These are phyloP conservation scores for Ganoderma lingzhi DNA, from an alignment of 1,284 basidiomycete species.

Conservation along the genomic window DNA sequence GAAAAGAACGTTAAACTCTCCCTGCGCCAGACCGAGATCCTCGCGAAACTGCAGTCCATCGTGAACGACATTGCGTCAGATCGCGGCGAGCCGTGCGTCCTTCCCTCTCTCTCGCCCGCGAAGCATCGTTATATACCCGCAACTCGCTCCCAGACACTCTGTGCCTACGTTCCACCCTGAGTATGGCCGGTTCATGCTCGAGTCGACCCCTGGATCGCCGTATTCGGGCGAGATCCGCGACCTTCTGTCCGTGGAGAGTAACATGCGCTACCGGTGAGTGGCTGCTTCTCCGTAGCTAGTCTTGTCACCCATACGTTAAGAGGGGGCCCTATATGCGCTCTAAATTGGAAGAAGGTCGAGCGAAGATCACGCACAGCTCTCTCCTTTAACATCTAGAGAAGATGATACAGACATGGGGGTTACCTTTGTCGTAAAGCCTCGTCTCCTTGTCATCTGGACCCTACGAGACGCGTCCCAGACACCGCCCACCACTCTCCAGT, in stretches of 20 bases:
- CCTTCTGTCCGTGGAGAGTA: slow-evolving; percentile 88
- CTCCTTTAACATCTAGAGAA: background rate
- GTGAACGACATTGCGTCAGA: slow-evolving; percentile 74
- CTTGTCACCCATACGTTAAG: background rate
- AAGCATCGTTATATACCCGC: slow-evolving; percentile 19
- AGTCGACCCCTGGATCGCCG: slow-evolving; percentile 95
- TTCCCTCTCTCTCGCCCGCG: slow-evolving; percentile 2
- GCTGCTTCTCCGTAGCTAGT: slow-evolving; percentile 10
- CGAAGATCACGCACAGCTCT: background rate
- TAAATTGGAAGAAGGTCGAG: background rate
- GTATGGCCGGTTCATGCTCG: slow-evolving; percentile 98
- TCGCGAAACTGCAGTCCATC: slow-evolving; percentile 80
- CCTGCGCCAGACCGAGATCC: slow-evolving; percentile 93
- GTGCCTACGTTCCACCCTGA: slow-evolving; percentile 98
- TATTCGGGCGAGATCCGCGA: slow-evolving; percentile 90
- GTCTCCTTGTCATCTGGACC: background rate
- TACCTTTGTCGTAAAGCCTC: background rate
- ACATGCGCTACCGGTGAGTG: slow-evolving; percentile 71
- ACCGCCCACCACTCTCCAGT: background rate
- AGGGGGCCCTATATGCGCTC: slow-evolving; percentile 18
- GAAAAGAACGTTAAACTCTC: slow-evolving; percentile 88
- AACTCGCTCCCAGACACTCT: slow-evolving; percentile 56
- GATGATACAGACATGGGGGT: background rate
- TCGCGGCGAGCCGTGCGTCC: slow-evolving; percentile 63
- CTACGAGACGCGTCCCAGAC: background rate